Percentiles rank a stretch among this genome's conserved stretches.
Evolutionary conservation across 768 basidiomycete genomes (phyloP).

Genomic region (Epithele typhae): DNA sequence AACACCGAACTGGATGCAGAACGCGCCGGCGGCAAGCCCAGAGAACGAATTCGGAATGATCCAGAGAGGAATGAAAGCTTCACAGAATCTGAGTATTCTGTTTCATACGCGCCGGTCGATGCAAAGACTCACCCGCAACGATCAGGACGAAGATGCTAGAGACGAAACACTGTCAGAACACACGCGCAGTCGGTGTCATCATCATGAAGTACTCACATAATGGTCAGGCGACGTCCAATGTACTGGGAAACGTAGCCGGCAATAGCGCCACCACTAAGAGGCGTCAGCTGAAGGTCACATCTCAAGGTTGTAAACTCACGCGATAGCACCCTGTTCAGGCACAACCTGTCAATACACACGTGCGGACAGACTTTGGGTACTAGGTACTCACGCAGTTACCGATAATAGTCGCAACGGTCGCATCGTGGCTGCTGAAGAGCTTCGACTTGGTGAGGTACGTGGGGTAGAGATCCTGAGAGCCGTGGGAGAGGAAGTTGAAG

Average conservation of each 20-base stretch:
- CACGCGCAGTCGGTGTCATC: background rate
- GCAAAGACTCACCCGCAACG: constrained; percentile 33
- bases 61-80: constrained; percentile 72
- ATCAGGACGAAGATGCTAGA: constrained; percentile 49
- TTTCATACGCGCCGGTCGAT: background rate
- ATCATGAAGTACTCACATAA: constrained; percentile 36
- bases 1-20: constrained; percentile 83
- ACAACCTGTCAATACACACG: too few species aligned
- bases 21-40: constrained; percentile 75
- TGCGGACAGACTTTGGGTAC: too few species aligned
- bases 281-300: constrained; percentile 1
- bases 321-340: constrained; percentile 39
- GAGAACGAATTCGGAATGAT: constrained; percentile 69
- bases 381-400: constrained; percentile 53
- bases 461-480: constrained; percentile 70
- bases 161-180: background rate
- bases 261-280: constrained; percentile 54
- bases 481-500: constrained; percentile 54
- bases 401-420: constrained; percentile 79
- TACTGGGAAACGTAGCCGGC: constrained; percentile 74
- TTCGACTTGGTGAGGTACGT: constrained; percentile 68
- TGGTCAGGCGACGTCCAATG: constrained; percentile 79
- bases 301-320: constrained; percentile 25
- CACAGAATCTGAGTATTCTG: background rate
- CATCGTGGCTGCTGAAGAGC: constrained; percentile 47